Evolutionary conservation across 2,329 filamentous ascomycete species (phyloP).

Genomic region (Fragosphaeria purpurea): DNA sequence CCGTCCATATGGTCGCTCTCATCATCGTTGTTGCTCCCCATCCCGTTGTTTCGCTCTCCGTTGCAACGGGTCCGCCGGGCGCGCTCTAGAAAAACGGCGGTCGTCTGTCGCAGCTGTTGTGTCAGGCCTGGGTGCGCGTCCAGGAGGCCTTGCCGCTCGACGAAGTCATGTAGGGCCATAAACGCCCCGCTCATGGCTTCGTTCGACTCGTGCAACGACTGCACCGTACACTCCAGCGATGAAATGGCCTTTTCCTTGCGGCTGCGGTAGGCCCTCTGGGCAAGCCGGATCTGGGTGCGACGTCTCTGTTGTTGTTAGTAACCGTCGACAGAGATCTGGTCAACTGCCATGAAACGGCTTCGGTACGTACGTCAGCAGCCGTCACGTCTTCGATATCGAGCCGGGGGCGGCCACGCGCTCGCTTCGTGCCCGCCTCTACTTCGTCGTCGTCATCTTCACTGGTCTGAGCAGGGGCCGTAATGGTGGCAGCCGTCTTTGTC

Average conservation of each 20-base stretch:
- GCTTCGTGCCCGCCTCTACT: conserved; percentile 37
- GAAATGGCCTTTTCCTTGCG: conserved; percentile 76
- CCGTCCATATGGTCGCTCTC: conserved; percentile 21
- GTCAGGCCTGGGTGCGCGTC: conserved; percentile 47
- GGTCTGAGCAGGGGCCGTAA: too few relatives aligned
- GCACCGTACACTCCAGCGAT: conserved; percentile 59
- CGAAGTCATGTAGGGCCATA: conserved; percentile 53
- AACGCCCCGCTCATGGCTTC: conserved; percentile 67
- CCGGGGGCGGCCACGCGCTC: conserved; percentile 62
- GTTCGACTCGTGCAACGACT: conserved; percentile 57
- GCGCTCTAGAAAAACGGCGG: conserved; percentile 47
- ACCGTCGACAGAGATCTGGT: neutral
- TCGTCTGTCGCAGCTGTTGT: conserved; percentile 45
- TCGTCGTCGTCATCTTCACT: conserved; percentile 12
- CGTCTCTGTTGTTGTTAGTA: conserved; percentile 47
- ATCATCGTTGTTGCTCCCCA: conserved; percentile 22
- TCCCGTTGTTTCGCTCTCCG: too few relatives aligned
- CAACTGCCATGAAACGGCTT: too few relatives aligned
- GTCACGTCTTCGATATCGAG: conserved; percentile 71
- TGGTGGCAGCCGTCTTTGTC: conserved; percentile 2
- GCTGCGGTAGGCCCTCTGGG: conserved; percentile 74
- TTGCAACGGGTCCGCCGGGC: conserved; percentile 29
- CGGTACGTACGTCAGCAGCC: conserved; percentile 59
- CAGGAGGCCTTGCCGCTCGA: conserved; percentile 46
- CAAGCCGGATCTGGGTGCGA: conserved; percentile 76